These are phyloP conservation scores for Phoenix roebelenii DNA, from an alignment of 176 grass and related monocot species.

Conservation along the genomic window DNA sequence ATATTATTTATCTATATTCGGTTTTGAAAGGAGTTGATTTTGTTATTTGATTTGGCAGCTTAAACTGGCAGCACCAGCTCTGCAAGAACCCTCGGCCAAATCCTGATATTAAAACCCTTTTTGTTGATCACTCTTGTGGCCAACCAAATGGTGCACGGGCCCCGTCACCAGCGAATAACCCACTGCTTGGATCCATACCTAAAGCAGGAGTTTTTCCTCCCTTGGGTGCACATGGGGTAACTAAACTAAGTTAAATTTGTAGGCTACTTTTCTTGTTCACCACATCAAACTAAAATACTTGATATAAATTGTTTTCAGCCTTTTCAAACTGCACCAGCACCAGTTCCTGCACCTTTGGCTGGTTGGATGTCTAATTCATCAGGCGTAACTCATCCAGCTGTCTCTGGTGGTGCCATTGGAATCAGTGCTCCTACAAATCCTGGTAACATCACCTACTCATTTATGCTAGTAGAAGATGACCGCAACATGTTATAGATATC, in stretches of 20 bases:
- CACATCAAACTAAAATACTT: constrained; percentile 13
- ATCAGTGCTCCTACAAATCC: constrained; percentile 82
- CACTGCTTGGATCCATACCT: constrained; percentile 69
- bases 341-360: constrained; percentile 69
- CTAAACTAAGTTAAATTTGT: constrained; percentile 1
- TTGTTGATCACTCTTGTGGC: constrained; percentile 94
- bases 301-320: constrained; percentile 47
- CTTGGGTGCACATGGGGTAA: constrained; percentile 90
- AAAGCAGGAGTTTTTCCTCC: constrained; percentile 92
- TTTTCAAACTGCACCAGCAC: constrained; percentile 76
- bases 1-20: not conserved
- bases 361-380: constrained; percentile 98
- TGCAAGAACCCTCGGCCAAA: constrained; percentile 99
- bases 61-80: constrained; percentile 99
- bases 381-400: constrained; percentile 60
- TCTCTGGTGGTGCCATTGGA: constrained; percentile 88
- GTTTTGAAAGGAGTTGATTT: not conserved
- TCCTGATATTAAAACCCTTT: constrained; percentile 99
- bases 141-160: constrained; percentile 94
- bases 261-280: not conserved
- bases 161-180: constrained; percentile 85
- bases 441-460: constrained; percentile 35
- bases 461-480: constrained; percentile 14
- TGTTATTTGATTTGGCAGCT: constrained; percentile 47
- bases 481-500: not conserved